Evolutionary conservation across 345 rosid species (phyloP).

Genomic region (Erodium maritimum): DNA sequence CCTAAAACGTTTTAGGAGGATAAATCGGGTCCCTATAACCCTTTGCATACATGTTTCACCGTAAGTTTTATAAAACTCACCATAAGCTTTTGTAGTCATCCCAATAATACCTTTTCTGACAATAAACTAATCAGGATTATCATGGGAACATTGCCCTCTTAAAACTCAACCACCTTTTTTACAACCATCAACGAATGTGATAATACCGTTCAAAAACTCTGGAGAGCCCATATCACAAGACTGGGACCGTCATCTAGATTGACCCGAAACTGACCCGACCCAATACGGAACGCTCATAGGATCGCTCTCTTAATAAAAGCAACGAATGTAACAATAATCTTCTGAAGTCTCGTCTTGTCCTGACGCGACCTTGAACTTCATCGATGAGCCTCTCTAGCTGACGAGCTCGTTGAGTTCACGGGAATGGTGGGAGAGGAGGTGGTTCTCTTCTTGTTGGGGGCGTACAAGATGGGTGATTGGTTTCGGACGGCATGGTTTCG

Average conservation of each 20-base stretch:
- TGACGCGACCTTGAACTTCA: conserved; percentile 16
- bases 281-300: conserved; percentile 33
- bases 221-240: conserved; percentile 4
- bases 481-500: conserved; percentile 12
- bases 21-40: too few relatives aligned
- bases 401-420: conserved; percentile 19
- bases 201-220: conserved; percentile 14
- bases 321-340: conserved; percentile 11
- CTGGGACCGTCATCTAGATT: conserved; percentile 33
- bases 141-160: too few relatives aligned
- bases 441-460: conserved; percentile 26
- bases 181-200: conserved; percentile 20
- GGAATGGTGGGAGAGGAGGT: background rate
- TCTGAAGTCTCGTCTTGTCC: background rate
- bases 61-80: too few relatives aligned
- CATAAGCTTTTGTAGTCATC: too few relatives aligned
- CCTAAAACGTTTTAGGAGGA: too few relatives aligned
- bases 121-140: too few relatives aligned
- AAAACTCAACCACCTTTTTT: background rate
- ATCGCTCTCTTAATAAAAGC: conserved; percentile 23
- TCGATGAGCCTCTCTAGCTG: conserved; percentile 23
- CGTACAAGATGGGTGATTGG: conserved; percentile 38
- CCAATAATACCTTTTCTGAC: too few relatives aligned
- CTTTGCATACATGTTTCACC: too few relatives aligned
- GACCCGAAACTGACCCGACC: conserved; percentile 30